Evolutionary conservation across 495 filamentous ascomycete species (phyloP).

Genomic region (Neurospora sp.): DNA sequence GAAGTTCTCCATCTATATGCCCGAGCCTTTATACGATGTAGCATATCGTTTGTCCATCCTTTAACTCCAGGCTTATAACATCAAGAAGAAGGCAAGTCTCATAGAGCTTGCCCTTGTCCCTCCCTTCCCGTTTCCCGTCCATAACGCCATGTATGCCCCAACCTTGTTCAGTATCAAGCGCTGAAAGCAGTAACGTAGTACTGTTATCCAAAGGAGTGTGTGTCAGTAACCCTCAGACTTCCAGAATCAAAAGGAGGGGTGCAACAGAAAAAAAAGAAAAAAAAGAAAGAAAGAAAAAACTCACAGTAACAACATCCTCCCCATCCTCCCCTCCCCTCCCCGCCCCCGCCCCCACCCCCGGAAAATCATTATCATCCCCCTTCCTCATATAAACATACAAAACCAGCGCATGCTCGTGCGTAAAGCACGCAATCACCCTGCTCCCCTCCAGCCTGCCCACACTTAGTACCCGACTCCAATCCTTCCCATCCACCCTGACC

Average conservation of each 20-base stretch:
- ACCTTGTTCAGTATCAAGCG: not conserved
- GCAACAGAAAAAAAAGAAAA: too few species aligned
- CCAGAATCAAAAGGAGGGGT: not conserved
- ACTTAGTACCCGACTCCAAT: constrained; percentile 83
- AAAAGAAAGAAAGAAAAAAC: not conserved
- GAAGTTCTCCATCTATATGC: not conserved
- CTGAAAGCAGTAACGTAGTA: constrained; percentile 13
- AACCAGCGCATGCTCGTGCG: constrained; percentile 71
- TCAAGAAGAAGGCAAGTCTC: not conserved
- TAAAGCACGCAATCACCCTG: constrained; percentile 81
- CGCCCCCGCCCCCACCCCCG: not conserved
- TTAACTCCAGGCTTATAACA: not conserved
- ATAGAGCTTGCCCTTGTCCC: not conserved
- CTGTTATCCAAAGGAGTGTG: not conserved
- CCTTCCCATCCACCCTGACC: constrained; percentile 80
- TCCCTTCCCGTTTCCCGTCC: not conserved
- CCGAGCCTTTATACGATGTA: not conserved
- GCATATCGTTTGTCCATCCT: not conserved
- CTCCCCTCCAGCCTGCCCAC: constrained; percentile 73
- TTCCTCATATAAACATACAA: constrained; percentile 85
- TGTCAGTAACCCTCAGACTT: not conserved
- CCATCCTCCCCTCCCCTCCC: not conserved
- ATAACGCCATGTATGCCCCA: not conserved
- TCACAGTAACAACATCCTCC: not conserved
- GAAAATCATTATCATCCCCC: constrained; percentile 45